Evolutionary conservation across 2,329 filamentous ascomycete species (phyloP).

Genomic region (Ustulina deusta): DNA sequence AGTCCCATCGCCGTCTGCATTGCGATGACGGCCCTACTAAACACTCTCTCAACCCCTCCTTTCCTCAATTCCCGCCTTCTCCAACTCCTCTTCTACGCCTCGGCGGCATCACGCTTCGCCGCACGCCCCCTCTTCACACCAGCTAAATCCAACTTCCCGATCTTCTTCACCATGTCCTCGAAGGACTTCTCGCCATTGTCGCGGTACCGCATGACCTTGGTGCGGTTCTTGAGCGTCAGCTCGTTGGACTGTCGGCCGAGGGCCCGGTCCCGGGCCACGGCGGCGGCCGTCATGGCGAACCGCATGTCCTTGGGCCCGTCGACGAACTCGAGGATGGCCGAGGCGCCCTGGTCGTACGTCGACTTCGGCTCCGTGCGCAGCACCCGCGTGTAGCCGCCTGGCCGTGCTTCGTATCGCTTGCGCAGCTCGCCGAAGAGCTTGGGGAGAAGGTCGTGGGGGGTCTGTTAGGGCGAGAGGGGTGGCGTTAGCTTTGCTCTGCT

Average conservation of each 20-base stretch:
- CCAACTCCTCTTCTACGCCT: background rate
- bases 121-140: conserved; percentile 39
- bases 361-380: conserved; percentile 91
- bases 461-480: conserved; percentile 59
- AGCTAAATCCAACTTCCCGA: conserved; percentile 53
- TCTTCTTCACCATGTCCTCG: conserved; percentile 69
- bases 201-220: conserved; percentile 84
- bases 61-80: background rate
- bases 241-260: conserved; percentile 72
- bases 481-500: conserved; percentile 46
- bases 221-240: conserved; percentile 81
- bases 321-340: conserved; percentile 92
- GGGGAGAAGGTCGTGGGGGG: conserved; percentile 75
- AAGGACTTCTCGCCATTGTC: conserved; percentile 72
- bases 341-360: conserved; percentile 84
- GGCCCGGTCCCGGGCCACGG: conserved; percentile 74
- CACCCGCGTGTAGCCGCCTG: conserved; percentile 95
- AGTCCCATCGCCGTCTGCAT: background rate
- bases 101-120: background rate
- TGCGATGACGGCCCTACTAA: background rate
- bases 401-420: conserved; percentile 80
- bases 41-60: background rate
- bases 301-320: conserved; percentile 94
- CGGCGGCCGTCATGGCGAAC: conserved; percentile 91
- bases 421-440: conserved; percentile 90